phyloP scores from a whole-genome alignment of 306 rosid genomes.

The Quercus wislizeni region DNA sequence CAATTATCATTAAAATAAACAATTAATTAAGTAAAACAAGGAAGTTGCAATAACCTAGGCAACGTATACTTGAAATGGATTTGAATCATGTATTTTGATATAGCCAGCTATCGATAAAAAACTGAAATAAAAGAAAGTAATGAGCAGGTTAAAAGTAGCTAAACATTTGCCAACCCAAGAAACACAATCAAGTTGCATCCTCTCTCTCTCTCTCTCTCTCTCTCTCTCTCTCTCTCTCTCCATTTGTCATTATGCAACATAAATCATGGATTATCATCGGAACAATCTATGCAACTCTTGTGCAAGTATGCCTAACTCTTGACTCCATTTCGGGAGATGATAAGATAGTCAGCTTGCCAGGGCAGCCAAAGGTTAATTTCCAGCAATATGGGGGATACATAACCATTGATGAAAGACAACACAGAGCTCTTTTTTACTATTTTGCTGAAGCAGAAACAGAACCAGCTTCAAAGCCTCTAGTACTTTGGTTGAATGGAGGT shows the following conservation, averaged over 20 bases:
- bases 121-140: not conserved
- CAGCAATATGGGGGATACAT: constrained; percentile 42
- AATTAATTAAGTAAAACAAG: not conserved
- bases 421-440: constrained; percentile 43
- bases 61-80: not conserved
- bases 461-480: constrained; percentile 44
- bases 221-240: not conserved
- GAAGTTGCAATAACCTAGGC: not conserved
- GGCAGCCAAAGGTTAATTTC: constrained; percentile 42
- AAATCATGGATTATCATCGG: constrained; percentile 13
- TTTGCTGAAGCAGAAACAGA: constrained; percentile 43
- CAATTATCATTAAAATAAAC: too few species aligned
- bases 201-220: not conserved
- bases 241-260: not conserved
- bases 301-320: constrained; percentile 2
- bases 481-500: constrained; percentile 76
- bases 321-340: constrained; percentile 13
- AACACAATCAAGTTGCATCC: not conserved
- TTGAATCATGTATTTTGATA: not conserved
- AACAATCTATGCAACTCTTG: constrained; percentile 9
- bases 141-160: not conserved
- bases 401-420: constrained; percentile 23
- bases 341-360: constrained; percentile 29
- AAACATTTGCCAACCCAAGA: not conserved
- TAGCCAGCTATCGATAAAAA: not conserved